phyloP scores from a whole-genome alignment of 192 early-diverging fungal genomes.

The Cetraspora pellucida region DNA sequence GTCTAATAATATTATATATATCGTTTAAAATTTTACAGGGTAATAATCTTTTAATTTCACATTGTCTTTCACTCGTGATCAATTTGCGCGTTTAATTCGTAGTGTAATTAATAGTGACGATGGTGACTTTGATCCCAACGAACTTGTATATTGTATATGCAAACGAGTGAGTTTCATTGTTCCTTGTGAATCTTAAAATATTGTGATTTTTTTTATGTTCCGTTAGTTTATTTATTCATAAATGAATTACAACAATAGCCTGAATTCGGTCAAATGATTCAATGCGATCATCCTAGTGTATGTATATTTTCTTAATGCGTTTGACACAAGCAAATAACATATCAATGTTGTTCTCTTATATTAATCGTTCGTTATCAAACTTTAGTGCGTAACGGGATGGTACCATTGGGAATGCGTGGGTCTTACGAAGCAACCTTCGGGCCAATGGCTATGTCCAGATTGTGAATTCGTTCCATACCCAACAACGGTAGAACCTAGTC shows the following conservation, averaged over 20 bases:
- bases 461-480: conserved; percentile 20
- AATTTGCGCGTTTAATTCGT: background rate
- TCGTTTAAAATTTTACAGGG: background rate
- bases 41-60: background rate
- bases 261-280: conserved; percentile 16
- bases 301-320: background rate
- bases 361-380: background rate
- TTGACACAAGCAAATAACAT: background rate
- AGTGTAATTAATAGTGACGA: conserved; percentile 3
- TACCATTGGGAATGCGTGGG: conserved; percentile 21
- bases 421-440: conserved; percentile 9
- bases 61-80: background rate
- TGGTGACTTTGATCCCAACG: conserved; percentile 8
- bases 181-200: too few species aligned
- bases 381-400: conserved; percentile 7
- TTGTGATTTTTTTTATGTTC: background rate
- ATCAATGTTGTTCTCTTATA: background rate
- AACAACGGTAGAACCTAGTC: background rate
- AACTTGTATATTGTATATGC: conserved; percentile 17
- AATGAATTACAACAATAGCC: background rate
- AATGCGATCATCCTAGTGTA: conserved; percentile 22
- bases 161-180: background rate
- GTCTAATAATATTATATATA: background rate
- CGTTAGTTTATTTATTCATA: too few species aligned
- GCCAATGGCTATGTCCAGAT: conserved; percentile 20